Evolutionary conservation across 768 basidiomycete genomes (phyloP), one percentile per base, ranked within the genome.

Genomic region (Leucocoprinus sp.): DNA sequence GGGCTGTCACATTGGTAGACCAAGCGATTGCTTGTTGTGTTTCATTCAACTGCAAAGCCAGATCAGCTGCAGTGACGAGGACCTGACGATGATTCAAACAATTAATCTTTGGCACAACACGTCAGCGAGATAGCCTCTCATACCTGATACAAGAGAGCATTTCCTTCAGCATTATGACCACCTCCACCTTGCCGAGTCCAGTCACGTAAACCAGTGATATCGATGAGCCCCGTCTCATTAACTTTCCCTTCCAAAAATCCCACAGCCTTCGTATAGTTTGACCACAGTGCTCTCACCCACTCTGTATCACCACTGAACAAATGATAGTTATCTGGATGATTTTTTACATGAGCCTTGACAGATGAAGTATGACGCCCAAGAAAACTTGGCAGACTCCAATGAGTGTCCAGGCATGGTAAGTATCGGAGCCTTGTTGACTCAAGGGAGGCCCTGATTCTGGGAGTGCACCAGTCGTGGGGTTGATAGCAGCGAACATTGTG

Each of bases 151-250:
- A 74, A 55, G 12, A 79, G 58, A 0, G 76, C 76, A 48, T 78
- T 80, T 0, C 70, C 75, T 55, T 75, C 78, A 1, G 72, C 63
- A 50, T 77, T 79, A 54, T 70, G 65, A 0, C 78, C 77, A 7
- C 77, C 76, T 2, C 73, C 72, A 5, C 76, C 77, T 5, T 68
- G 60, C 19, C 77, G 60, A 5, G 72, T 77, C 78, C 77, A 79
- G 53, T 80, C 78, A 8, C 74, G 55, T 33, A 75, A 56, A 0
- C 78, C 75, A 11, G 78, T 78, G 5, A 78, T 69, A 49, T 80
- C 67, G 57, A 78, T 72, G 31, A 80, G 55, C 0, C 76, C 76
- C 0, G 68, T 65, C 1, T 51, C 53, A 39, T 72, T 70, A 0
- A 79, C 75, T 41, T 77, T 75, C 18, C 65, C 65, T 46, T 74